Evolutionary conservation across 352 stramenopile species (phyloP).

Genomic region (Globisporangium middletonii): DNA sequence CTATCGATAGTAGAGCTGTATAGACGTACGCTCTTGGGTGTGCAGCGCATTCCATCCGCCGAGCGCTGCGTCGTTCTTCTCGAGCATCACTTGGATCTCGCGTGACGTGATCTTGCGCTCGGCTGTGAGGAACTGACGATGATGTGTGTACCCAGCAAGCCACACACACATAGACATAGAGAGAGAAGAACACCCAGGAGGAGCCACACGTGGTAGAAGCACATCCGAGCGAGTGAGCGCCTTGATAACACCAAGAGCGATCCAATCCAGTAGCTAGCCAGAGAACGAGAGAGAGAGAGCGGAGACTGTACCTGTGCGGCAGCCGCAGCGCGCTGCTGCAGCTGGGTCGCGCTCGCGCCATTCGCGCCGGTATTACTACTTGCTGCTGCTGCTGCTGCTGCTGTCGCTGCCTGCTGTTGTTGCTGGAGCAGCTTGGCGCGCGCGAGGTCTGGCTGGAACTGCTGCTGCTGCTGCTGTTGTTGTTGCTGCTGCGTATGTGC

Average conservation of each 20-base stretch:
- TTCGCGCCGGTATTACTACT: background rate
- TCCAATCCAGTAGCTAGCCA: background rate
- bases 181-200: too few relatives aligned
- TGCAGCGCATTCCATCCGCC: conserved; percentile 69
- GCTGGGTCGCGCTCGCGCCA: background rate
- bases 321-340: background rate
- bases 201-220: background rate
- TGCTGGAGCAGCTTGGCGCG: background rate
- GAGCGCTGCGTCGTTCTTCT: conserved; percentile 80
- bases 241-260: background rate
- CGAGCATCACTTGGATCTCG: conserved; percentile 80
- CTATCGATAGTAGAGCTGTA: background rate
- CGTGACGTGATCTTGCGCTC: conserved; percentile 48
- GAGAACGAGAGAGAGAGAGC: background rate
- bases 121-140: conserved; percentile 20
- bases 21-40: conserved; percentile 59
- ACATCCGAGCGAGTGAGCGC: background rate
- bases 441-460: background rate
- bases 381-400: background rate
- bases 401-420: background rate
- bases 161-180: background rate
- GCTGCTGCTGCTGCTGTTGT: conserved; percentile 6
- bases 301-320: background rate
- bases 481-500: background rate
- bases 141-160: conserved; percentile 1